Base-by-base conservation (phyloP, 1,284 basidiomycete genomes). In the Cystobasidiaceae sp. region DNA sequence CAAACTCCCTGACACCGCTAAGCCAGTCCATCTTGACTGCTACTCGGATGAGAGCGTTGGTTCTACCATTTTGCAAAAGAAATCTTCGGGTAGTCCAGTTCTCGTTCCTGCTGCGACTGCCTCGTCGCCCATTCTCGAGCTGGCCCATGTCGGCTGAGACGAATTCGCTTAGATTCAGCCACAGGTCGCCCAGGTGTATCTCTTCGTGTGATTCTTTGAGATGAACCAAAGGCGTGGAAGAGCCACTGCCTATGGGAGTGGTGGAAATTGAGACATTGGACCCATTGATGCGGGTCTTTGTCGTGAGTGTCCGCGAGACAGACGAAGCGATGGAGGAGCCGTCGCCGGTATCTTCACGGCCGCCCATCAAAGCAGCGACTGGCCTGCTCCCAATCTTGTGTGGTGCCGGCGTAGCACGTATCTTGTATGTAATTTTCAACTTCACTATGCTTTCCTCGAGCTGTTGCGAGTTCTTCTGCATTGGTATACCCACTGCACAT, bases 1-100 rank as follows among this genome's bases (percentile, higher is more conserved):
- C 50, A 52, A 66, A 73, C 28, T 64, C 41, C 8, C 58, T 51
- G 32, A 71, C 71, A 0, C 71, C 71, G 11, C 67, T 68, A 4
- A 74, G 37, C 59, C 66, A 70, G 28, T 72, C 67, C 69, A 74
- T 69, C 64, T 67, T 70, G 51, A 74, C 69, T 30, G 69, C 69
- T 8, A 74, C 62, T 15, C 70, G 44, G 9, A 74, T 41, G 15
- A 70, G 68, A 13, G 72, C 69, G 27, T 74, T 74, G 28, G 71
- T 73, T 58, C 70, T 71, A 54, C 72, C 69, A 11, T 69, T 68
- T 41, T 56, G 59, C 17, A 74, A 54, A n/a, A 74, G 55, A 59
- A 71, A 72, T 39, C 72, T 8, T 41, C 70, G 55, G 3, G 68
- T 43, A n/a, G 45, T 63, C 63, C 62, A 57, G 3, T 30, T 34